These are phyloP conservation scores for Calocybe indica DNA, from an alignment of 768 basidiomycete genomes.

Conservation along the genomic window DNA sequence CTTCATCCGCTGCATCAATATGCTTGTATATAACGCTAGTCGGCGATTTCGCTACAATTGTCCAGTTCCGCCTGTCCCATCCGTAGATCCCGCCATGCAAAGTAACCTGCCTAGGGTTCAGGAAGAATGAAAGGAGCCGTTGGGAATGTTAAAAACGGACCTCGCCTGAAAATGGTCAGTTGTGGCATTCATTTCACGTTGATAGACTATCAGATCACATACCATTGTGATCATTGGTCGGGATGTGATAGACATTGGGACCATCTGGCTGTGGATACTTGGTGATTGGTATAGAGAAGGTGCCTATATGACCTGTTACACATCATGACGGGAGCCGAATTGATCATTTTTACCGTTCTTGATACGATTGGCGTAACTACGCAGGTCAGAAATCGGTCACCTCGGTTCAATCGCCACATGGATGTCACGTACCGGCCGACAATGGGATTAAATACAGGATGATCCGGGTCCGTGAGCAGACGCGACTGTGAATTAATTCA, in stretches of 20 bases:
- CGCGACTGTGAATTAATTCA: constrained; percentile 19
- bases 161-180: constrained; percentile 10
- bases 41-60: constrained; percentile 30
- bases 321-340: background rate
- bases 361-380: constrained; percentile 46
- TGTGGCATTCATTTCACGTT: background rate
- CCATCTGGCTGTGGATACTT: constrained; percentile 35
- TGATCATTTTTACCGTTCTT: constrained; percentile 33
- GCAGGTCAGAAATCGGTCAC: too few species aligned
- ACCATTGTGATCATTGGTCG: constrained; percentile 46
- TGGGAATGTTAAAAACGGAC: constrained; percentile 6
- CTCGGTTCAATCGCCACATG: too few species aligned
- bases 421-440: constrained; percentile 24
- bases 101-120: constrained; percentile 29
- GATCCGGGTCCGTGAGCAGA: constrained; percentile 37
- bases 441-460: constrained; percentile 39
- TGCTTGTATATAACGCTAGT: constrained; percentile 49
- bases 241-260: constrained; percentile 42
- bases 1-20: constrained; percentile 45
- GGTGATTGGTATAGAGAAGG: constrained; percentile 48
- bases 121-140: too few species aligned
- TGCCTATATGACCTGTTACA: constrained; percentile 23
- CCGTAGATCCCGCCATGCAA: constrained; percentile 52
- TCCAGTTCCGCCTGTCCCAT: constrained; percentile 57
- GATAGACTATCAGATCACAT: constrained; percentile 3